Evolutionary conservation across 2,329 filamentous ascomycete genomes (phyloP), one percentile per base, ranked within the genome.

Genomic region (Eutypa lata): DNA sequence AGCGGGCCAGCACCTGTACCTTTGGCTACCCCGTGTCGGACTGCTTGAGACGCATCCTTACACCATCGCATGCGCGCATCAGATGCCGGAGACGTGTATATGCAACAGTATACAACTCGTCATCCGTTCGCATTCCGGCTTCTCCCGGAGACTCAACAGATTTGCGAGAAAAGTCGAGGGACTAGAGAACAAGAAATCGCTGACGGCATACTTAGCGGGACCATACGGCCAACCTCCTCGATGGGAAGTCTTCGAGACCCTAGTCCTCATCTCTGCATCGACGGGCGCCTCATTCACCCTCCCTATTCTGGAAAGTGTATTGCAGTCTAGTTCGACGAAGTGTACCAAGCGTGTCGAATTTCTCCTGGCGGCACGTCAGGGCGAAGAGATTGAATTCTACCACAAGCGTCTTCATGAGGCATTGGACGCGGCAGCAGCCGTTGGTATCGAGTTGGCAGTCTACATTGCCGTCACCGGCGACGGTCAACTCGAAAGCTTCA

Each of bases 281-380:
- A 86, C 83, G 0, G 83, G 83, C n/a, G 79, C 82, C 1, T 85
- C 82, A 3, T 86, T 82, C 51, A 82, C 79, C 1, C 66, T 86
- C 6, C 82, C 82, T 0, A 81, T 86, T 3, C 69, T 86, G 1
- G 82, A 86, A 58, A 77, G 75, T 55, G 70, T 83, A 2, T 71
- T 82, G 1, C 71, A 73, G 31, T 65, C 70, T 0, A 68, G 68
- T 10, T 57, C 53, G 2, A 68, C 68, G 2, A 74, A 72, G 11
- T 86, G 82, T 58, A 77, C 75, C 7, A 76, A 75, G 51, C 69
- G 79, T 22, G 70, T 85, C 8, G 76, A 83, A 21, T 77, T 84
- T 21, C 65, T 83, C 2, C 61, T 85, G 3, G 65, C 80, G 3
- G 78, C 81, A 2, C 75, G 70, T 44, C 77, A 78, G 49, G 72